Evolutionary conservation across 257 asterid species (phyloP), one percentile per base, ranked within the genome.

Genomic region (Eucommia ulmoides): DNA sequence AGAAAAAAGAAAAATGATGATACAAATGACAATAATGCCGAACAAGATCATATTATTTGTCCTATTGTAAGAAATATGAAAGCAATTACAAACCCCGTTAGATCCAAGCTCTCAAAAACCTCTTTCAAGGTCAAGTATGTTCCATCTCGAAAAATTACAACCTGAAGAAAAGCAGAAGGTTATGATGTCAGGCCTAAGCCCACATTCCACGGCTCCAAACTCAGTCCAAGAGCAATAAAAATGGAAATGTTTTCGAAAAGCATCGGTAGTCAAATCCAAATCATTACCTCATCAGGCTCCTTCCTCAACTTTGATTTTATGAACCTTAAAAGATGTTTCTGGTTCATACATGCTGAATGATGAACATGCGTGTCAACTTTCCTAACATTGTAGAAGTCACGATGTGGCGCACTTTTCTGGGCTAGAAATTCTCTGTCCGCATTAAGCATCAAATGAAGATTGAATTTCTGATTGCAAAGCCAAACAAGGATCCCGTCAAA

Each of bases 291-390:
- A 41, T 87, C 96, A 26, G 94, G 96, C 76, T 87, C 96, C 60
- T 83, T 83, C 66, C 72, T 73, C 52, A 83, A 67, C 65, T 87
- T 87, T 50, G 87, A 81, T 72, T 87, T 87, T 65, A 87, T 87
- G 73, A 87, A 87, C 65, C 89, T 75, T 56, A 87, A 79, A 68
- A 87, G 96, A 70, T 80, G 96, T 60, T 87, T 87, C 76, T 87
- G 96, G 74, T 83, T 87, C 96, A 87, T 87, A 72, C 94, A 87
- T 63, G 96, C 96, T 42, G 96, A 87, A 71, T 83, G 96, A 68
- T 87, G 96, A 56, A 83, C 86, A 51, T 83, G 96, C 19, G 96
- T 83, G 58, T 87, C 96, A 41, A 87, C 96, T 81, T 87, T 87
- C 51, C 94, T 77, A 58, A 87, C 77, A 59, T 87, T 87, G 80